phyloP scores from a whole-genome alignment of 495 filamentous ascomycete species.

The Aspergillus olivimuriae region DNA sequence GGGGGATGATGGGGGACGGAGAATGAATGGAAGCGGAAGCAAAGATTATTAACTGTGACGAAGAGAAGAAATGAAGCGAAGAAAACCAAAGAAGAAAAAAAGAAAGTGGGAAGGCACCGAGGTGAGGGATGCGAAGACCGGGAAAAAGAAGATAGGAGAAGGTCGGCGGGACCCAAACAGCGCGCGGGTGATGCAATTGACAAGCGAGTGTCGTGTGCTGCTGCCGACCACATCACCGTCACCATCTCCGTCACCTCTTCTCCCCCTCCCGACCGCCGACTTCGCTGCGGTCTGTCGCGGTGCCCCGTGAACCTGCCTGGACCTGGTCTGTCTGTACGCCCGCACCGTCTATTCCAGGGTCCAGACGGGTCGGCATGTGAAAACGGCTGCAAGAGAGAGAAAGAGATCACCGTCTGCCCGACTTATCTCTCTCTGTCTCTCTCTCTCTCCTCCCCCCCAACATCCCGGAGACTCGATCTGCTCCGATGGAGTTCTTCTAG shows the following conservation, averaged over 20 bases:
- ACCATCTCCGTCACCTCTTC: background rate
- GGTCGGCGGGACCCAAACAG: constrained; percentile 7
- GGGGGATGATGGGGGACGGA: too few species aligned
- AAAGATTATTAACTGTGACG: constrained; percentile 14
- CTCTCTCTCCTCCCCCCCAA: too few species aligned
- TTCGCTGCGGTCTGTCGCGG: too few species aligned
- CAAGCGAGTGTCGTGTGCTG: constrained; percentile 20
- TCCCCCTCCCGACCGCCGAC: background rate
- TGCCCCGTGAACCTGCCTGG: too few species aligned
- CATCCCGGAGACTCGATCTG: too few species aligned
- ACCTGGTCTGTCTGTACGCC: too few species aligned
- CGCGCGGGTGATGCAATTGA: constrained; percentile 34
- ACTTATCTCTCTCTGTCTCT: too few species aligned
- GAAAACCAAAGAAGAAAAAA: constrained; percentile 8
- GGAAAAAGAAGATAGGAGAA: constrained; percentile 18
- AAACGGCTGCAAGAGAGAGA: too few species aligned
- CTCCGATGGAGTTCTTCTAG: too few species aligned
- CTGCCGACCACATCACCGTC: background rate
- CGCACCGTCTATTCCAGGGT: too few species aligned
- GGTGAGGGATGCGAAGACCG: constrained; percentile 19
- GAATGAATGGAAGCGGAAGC: constrained; percentile 1
- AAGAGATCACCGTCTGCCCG: too few species aligned
- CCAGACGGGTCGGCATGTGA: too few species aligned
- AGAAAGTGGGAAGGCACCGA: constrained; percentile 11
- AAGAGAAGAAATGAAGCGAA: constrained; percentile 14